Conservation (phyloP, 2,329 filamentous ascomycete genomes). For the Neofusicoccum kwambonambiense region DNA sequence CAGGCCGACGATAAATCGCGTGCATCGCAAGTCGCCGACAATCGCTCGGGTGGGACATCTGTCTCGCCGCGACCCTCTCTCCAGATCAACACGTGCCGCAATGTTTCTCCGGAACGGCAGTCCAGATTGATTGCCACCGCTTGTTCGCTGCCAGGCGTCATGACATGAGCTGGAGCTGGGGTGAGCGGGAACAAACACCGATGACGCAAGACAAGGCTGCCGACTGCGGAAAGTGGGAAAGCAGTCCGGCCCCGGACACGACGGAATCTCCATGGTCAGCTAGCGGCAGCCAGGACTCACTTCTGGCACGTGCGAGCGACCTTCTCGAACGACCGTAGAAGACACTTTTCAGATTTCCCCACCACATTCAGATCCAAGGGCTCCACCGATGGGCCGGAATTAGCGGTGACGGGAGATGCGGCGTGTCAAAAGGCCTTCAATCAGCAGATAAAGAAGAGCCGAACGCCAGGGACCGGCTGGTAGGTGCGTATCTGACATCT, state of each 20-base stretch:
- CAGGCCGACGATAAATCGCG: not conserved
- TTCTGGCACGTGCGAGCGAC: not conserved
- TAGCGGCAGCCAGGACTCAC: too few relatives aligned
- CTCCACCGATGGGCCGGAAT: not conserved
- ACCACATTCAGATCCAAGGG: not conserved
- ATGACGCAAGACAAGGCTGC: not conserved
- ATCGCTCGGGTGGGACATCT: too few relatives aligned
- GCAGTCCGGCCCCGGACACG: not conserved
- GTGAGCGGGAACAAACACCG: not conserved
- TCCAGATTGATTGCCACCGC: not conserved
- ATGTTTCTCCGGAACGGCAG: not conserved
- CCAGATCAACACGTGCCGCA: not conserved
- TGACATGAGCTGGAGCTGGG: not conserved
- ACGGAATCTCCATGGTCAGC: not conserved
- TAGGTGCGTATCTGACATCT: not conserved
- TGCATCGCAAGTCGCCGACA: not conserved
- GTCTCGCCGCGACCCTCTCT: too few relatives aligned
- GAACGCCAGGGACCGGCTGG: not conserved
- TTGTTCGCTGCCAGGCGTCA: not conserved
- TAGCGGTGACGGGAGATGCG: constrained; percentile 1
- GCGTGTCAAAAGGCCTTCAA: not conserved
- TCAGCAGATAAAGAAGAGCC: not conserved
- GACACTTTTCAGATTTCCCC: not conserved
- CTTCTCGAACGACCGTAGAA: constrained; percentile 10
- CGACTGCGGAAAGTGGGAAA: not conserved